phyloP scores from a whole-genome alignment of 306 rosid genomes.

The Citrullus colocynthis region DNA sequence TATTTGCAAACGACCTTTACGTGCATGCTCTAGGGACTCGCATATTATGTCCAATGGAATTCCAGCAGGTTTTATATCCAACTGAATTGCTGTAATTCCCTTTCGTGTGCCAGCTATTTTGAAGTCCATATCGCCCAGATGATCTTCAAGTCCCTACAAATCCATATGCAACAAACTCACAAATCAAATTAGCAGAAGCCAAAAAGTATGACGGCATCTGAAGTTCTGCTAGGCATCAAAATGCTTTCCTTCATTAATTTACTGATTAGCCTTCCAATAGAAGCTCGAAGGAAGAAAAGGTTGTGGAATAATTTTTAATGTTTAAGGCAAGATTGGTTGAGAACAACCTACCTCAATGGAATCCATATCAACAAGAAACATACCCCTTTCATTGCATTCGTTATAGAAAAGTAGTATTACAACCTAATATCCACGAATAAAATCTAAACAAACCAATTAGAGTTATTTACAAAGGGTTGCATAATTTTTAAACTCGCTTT shows the following conservation, averaged over 20 bases:
- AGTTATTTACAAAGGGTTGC: neutral
- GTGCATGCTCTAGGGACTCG: constrained; percentile 77
- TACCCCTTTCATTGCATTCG: neutral
- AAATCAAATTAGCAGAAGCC: neutral
- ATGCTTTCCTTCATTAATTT: neutral
- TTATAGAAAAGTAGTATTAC: neutral
- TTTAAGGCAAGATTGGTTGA: neutral
- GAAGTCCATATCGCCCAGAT: constrained; percentile 97
- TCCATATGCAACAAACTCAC: neutral
- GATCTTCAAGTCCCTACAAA: constrained; percentile 90
- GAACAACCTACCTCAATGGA: neutral
- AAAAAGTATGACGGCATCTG: neutral
- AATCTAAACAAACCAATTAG: neutral
- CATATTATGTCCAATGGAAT: constrained; percentile 85
- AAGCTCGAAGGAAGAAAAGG: neutral
- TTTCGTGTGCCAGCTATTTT: constrained; percentile 80
- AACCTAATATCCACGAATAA: neutral
- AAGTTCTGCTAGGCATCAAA: neutral
- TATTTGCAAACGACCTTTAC: constrained; percentile 77
- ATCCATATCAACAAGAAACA: neutral
- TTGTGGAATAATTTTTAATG: neutral
- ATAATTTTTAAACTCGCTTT: too few species aligned
- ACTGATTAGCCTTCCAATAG: neutral
- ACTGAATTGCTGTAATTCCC: constrained; percentile 85
- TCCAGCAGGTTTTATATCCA: constrained; percentile 97